Percentiles rank a stretch among this genome's conserved stretches.
Evolutionary conservation across 192 early-diverging fungal species (phyloP).

Genomic region (Gamsiella multidivaricata): DNA sequence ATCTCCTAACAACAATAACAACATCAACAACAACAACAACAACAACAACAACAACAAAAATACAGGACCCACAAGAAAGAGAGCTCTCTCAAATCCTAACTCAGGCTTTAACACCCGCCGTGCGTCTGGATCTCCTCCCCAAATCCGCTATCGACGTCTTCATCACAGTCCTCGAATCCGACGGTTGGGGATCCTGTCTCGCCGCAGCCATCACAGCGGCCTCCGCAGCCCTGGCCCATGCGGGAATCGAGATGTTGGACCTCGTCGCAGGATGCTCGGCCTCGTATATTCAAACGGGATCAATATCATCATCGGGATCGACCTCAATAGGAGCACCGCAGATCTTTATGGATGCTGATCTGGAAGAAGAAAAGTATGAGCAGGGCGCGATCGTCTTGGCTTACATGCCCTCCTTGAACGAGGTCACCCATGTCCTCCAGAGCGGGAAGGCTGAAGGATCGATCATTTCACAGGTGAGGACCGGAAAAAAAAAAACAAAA

Average conservation of each 20-base stretch:
- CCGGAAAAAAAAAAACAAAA: no score
- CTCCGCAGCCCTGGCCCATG: conserved; percentile 78
- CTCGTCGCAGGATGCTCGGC: conserved; percentile 79
- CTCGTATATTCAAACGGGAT: conserved; percentile 33
- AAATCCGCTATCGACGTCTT: conserved; percentile 81
- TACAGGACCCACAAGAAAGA: conserved; percentile 71
- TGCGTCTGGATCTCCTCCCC: conserved; percentile 76
- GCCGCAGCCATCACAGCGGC: conserved; percentile 74
- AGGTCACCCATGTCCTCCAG: conserved; percentile 83
- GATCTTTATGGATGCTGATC: conserved; percentile 65
- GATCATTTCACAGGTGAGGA: conserved; percentile 62
- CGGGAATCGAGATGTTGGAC: conserved; percentile 89
- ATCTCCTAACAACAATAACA: background rate
- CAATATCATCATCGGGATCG: conserved; percentile 12
- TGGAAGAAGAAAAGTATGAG: conserved; percentile 68
- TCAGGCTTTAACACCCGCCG: conserved; percentile 76
- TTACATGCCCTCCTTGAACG: conserved; percentile 84
- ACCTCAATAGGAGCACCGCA: conserved; percentile 37
- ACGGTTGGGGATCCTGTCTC: conserved; percentile 72
- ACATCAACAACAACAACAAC: background rate
- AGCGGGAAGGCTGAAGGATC: conserved; percentile 68
- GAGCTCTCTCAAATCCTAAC: conserved; percentile 70
- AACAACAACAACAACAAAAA: background rate
- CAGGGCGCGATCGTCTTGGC: conserved; percentile 74
- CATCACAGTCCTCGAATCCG: conserved; percentile 76